phyloP scores from a whole-genome alignment of 169 alveolate species.

The Perkinsus olseni region DNA sequence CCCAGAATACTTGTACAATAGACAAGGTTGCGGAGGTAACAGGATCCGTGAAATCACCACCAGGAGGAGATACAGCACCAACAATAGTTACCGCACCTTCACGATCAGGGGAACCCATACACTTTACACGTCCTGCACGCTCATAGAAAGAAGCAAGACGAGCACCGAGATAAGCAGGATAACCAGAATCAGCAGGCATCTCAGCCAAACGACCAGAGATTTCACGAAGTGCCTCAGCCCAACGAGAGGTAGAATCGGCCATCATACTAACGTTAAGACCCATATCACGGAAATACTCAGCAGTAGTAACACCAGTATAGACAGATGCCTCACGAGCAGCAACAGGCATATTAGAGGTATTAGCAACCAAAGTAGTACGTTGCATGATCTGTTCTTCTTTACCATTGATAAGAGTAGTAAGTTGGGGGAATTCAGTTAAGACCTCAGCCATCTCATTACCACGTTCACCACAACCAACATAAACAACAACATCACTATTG shows the following conservation, averaged over 20 bases:
- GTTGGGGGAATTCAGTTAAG: constrained; percentile 96
- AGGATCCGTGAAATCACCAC: constrained; percentile 99
- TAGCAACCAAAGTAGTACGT: constrained; percentile 98
- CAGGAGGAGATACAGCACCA: constrained; percentile 99
- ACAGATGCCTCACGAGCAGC: constrained; percentile 99
- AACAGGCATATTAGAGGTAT: constrained; percentile 99
- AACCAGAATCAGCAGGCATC: constrained; percentile 99
- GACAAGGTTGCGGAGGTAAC: constrained; percentile 95
- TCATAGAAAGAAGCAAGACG: constrained; percentile 97
- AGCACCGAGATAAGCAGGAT: constrained; percentile 98
- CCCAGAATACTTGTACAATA: constrained; percentile 99
- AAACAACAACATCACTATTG: constrained; percentile 85
- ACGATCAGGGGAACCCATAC: constrained; percentile 95
- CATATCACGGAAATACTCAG: constrained; percentile 99
- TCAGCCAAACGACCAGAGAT: constrained; percentile 99
- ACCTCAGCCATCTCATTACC: constrained; percentile 99
- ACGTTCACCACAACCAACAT: constrained; percentile 99
- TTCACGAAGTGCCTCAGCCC: constrained; percentile 99
- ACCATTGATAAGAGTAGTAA: constrained; percentile 74
- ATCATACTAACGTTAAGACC: constrained; percentile 96
- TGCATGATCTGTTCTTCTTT: constrained; percentile 93
- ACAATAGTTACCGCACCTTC: constrained; percentile 97
- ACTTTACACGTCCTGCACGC: constrained; percentile 89
- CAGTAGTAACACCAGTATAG: constrained; percentile 95
- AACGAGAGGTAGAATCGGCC: constrained; percentile 99